Percentiles rank a stretch among this genome's conserved stretches.
Evolutionary conservation across 2,329 filamentous ascomycete species (phyloP).

Genomic region (Nemania sp.): DNA sequence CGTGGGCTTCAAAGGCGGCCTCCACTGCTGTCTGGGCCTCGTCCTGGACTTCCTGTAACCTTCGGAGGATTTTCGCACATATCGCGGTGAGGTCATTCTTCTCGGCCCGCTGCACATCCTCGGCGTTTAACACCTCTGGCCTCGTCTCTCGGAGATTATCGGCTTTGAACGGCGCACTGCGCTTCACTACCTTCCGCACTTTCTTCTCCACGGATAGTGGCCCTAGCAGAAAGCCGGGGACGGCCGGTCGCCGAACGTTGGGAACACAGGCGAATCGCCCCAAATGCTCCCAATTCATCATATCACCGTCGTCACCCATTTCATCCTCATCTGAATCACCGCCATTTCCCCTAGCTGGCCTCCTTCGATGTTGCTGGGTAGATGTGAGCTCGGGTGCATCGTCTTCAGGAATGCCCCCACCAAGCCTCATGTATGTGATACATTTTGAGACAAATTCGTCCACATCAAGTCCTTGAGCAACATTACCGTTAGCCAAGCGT

Average conservation of each 20-base stretch:
- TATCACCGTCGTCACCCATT: slow-evolving; percentile 71
- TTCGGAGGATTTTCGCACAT: slow-evolving; percentile 72
- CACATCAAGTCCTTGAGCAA: slow-evolving; percentile 76
- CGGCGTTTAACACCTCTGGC: slow-evolving; percentile 75
- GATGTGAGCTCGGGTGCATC: slow-evolving; percentile 54
- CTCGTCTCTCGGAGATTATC: slow-evolving; percentile 70
- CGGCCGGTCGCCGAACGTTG: slow-evolving; percentile 70
- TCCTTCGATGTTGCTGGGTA: slow-evolving; percentile 52
- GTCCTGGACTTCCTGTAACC: slow-evolving; percentile 56
- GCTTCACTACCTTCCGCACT: slow-evolving; percentile 68
- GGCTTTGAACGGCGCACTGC: slow-evolving; percentile 70
- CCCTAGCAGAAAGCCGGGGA: slow-evolving; percentile 83
- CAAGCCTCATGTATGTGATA: slow-evolving; percentile 81
- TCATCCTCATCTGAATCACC: slow-evolving; percentile 67
- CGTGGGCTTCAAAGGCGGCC: slow-evolving; percentile 46
- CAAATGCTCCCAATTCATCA: slow-evolving; percentile 83
- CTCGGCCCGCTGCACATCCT: slow-evolving; percentile 75
- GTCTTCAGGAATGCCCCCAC: slow-evolving; percentile 57
- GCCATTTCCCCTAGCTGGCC: slow-evolving; percentile 40
- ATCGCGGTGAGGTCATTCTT: slow-evolving; percentile 78
- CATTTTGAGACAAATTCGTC: slow-evolving; percentile 92
- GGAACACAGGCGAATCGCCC: slow-evolving; percentile 78
- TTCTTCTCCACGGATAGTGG: slow-evolving; percentile 90
- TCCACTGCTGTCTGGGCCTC: slow-evolving; percentile 52
- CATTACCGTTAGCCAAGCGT: slow-evolving; percentile 72